phyloP scores from a whole-genome alignment of 768 basidiomycete genomes.

The Dentipellis fragilis region DNA sequence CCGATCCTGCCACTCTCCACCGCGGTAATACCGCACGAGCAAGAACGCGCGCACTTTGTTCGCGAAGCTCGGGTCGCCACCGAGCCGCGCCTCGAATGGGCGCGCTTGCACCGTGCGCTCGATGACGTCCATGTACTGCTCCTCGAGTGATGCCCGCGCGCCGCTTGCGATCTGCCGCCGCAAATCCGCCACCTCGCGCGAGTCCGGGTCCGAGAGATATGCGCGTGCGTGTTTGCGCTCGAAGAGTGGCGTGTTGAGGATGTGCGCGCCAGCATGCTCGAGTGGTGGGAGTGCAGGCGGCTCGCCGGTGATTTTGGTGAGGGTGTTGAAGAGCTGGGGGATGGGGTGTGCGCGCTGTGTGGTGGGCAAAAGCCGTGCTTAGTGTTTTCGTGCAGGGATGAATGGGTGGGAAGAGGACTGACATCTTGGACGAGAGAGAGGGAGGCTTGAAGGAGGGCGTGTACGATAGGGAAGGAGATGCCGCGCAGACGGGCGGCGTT shows the following conservation, averaged over 20 bases:
- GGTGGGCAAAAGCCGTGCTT: background rate
- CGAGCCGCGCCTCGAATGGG: conserved; percentile 77
- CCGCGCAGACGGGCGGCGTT: conserved; percentile 66
- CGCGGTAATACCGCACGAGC: conserved; percentile 67
- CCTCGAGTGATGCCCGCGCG: conserved; percentile 73
- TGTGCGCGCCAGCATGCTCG: conserved; percentile 73
- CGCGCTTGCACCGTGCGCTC: conserved; percentile 75
- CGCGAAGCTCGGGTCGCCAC: conserved; percentile 81
- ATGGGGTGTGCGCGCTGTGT: conserved; percentile 46
- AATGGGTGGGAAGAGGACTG: conserved; percentile 15
- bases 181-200: conserved; percentile 55
- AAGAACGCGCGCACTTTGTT: conserved; percentile 90
- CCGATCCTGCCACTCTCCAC: conserved; percentile 75
- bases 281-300: conserved; percentile 66
- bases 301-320: conserved; percentile 68
- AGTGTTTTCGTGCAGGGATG: background rate
- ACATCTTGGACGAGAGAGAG: conserved; percentile 50
- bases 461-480: conserved; percentile 67
- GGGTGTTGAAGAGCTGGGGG: conserved; percentile 61
- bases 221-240: conserved; percentile 77
- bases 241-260: conserved; percentile 68
- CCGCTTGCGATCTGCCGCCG: conserved; percentile 71
- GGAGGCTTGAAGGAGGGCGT: conserved; percentile 61
- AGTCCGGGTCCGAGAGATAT: conserved; percentile 58
- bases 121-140: conserved; percentile 79